A percentile compares a stretch with the other conserved stretches of the same genome.
phyloP scores from a whole-genome alignment of 495 filamentous ascomycete genomes.

The Talaromyces borbonicus region DNA sequence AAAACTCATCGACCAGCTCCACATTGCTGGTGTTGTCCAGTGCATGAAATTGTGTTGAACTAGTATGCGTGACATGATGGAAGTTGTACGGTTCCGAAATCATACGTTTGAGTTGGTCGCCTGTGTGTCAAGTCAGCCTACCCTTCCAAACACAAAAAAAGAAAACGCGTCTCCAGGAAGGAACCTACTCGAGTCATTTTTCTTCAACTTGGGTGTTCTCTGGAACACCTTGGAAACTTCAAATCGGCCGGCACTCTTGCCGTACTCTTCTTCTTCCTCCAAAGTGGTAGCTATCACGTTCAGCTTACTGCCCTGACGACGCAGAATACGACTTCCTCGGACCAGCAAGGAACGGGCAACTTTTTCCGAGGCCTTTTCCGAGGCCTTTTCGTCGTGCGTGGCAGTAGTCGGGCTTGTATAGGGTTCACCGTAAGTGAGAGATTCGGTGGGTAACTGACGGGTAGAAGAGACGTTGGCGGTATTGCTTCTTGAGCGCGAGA shows the following conservation, averaged over 20 bases:
- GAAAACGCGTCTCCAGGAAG: too few relatives aligned
- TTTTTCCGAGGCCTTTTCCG: conserved; percentile 17
- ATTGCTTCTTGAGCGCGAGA: conserved; percentile 35
- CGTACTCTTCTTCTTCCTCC: conserved; percentile 35
- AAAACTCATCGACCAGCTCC: conserved; percentile 58
- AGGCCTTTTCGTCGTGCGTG: conserved; percentile 27
- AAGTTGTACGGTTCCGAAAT: conserved; percentile 87
- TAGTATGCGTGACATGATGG: conserved; percentile 74
- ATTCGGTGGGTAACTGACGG: conserved; percentile 26
- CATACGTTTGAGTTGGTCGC: conserved; percentile 33
- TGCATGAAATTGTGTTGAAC: conserved; percentile 50
- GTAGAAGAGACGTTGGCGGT: conserved; percentile 31
- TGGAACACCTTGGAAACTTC: conserved; percentile 27
- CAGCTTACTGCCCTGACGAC: conserved; percentile 42
- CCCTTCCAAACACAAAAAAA: not conserved
- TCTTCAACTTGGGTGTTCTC: conserved; percentile 22
- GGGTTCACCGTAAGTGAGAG: conserved; percentile 30
- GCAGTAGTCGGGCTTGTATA: conserved; percentile 14
- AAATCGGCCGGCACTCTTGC: conserved; percentile 22
- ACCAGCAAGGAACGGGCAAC: conserved; percentile 33
- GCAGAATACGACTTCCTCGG: conserved; percentile 42
- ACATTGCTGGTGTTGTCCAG: conserved; percentile 46
- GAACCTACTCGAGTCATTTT: conserved; percentile 27
- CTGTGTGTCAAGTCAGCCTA: conserved; percentile 12
- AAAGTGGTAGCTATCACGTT: conserved; percentile 36